phyloP scores from a whole-genome alignment of 805 yeast genomes.

The Pichia occidentalis region DNA sequence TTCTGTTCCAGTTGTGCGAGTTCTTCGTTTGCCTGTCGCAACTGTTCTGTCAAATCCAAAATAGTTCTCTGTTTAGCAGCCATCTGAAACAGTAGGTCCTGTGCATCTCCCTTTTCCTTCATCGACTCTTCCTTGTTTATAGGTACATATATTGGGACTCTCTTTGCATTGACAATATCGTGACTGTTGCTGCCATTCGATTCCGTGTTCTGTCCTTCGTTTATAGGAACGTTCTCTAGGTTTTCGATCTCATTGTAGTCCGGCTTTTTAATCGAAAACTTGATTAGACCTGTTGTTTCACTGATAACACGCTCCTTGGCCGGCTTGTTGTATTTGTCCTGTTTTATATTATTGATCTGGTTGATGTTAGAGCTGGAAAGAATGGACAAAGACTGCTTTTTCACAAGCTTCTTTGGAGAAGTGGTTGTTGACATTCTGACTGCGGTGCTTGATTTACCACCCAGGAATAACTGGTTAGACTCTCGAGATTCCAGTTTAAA shows the following conservation, averaged over 20 bases:
- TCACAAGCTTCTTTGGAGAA: conserved; percentile 11
- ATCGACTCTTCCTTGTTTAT: conserved; percentile 17
- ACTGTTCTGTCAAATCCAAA: conserved; percentile 40
- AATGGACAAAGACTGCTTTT: conserved; percentile 31
- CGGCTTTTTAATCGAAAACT: conserved; percentile 31
- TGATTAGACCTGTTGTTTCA: conserved; percentile 45
- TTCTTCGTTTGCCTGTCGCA: conserved; percentile 36
- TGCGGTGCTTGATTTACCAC: too few relatives aligned
- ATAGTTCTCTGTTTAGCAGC: conserved; percentile 52
- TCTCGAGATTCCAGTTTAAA: too few relatives aligned
- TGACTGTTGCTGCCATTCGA: background rate
- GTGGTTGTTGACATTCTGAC: conserved; percentile 5
- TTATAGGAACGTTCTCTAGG: background rate
- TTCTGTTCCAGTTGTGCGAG: conserved; percentile 30
- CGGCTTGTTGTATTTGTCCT: conserved; percentile 19
- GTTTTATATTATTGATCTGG: conserved; percentile 16
- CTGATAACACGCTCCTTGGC: conserved; percentile 38
- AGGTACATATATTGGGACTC: conserved; percentile 34
- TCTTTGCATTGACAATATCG: conserved; percentile 13
- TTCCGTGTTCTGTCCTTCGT: background rate
- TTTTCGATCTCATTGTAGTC: background rate
- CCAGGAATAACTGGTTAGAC: too few relatives aligned
- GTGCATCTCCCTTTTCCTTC: conserved; percentile 4
- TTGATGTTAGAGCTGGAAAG: conserved; percentile 25
- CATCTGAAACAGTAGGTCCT: conserved; percentile 30